Evolutionary conservation across 768 basidiomycete genomes (phyloP).

Genomic region (Cystobasidium ongulense): DNA sequence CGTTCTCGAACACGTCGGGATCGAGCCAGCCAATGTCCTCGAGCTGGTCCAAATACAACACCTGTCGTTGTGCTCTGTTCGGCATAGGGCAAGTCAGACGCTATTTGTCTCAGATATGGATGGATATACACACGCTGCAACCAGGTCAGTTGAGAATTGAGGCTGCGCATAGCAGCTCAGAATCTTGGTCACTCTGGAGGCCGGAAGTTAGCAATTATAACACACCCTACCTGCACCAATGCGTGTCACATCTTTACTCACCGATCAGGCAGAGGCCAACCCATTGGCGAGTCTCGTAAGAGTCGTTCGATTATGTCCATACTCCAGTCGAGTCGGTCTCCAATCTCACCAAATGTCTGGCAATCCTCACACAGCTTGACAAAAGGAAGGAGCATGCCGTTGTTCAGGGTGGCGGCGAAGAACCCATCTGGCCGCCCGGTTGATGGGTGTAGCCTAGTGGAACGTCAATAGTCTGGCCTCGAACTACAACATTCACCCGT

Average conservation of each 20-base stretch:
- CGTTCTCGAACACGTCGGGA: neutral
- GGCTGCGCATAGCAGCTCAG: constrained; percentile 18
- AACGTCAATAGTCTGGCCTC: neutral
- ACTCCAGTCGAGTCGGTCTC: constrained; percentile 9
- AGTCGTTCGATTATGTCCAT: neutral
- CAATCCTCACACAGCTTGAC: neutral
- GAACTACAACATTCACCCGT: too few species aligned
- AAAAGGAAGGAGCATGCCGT: neutral
- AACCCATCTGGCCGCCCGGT: constrained; percentile 24
- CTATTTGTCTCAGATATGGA: neutral
- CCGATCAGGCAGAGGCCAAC: constrained; percentile 3
- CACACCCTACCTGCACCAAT: too few species aligned
- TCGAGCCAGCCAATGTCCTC: constrained; percentile 16
- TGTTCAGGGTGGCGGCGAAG: constrained; percentile 21
- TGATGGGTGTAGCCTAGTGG: neutral
- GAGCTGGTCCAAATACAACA: constrained; percentile 5
- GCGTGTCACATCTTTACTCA: constrained; percentile 2
- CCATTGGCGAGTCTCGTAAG: neutral
- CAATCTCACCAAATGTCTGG: constrained; percentile 8
- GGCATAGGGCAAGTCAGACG: neutral
- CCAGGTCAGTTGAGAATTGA: constrained; percentile 16
- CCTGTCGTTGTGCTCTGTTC: neutral
- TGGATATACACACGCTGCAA: neutral
- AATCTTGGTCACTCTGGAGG: neutral
- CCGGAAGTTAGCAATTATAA: neutral